Conservation (phyloP, 139 green algal species). For the Nannochloris sp. region DNA sequence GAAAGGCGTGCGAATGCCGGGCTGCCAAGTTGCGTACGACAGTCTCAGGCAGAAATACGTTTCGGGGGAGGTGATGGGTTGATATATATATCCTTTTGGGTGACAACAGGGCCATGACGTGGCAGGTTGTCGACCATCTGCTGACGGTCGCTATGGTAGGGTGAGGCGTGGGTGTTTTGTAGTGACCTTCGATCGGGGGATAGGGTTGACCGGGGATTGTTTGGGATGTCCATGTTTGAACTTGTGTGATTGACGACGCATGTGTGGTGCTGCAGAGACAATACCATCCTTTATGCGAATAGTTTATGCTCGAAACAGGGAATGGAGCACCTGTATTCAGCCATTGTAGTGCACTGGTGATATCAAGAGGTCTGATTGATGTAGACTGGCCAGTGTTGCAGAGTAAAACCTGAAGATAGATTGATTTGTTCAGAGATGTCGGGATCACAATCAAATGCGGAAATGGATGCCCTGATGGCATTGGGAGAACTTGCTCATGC, state of each 20-base stretch:
- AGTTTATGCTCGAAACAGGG: background rate
- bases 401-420: background rate
- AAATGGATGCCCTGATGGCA: conserved; percentile 41
- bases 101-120: no score
- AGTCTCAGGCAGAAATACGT: no score
- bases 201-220: no score
- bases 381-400: background rate
- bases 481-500: conserved; percentile 36
- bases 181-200: no score
- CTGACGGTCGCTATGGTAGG: no score
- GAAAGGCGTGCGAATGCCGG: no score
- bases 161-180: no score
- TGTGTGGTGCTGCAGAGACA: background rate
- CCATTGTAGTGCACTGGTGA: background rate
- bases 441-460: conserved; percentile 22
- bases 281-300: background rate
- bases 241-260: background rate
- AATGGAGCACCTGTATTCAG: background rate
- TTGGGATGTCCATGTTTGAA: no score
- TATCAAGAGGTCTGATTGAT: background rate
- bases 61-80: no score
- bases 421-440: conserved; percentile 6
- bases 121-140: no score
- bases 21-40: no score
- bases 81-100: no score